phyloP scores from a whole-genome alignment of 768 basidiomycete genomes.

The Termitomyces sp. region DNA sequence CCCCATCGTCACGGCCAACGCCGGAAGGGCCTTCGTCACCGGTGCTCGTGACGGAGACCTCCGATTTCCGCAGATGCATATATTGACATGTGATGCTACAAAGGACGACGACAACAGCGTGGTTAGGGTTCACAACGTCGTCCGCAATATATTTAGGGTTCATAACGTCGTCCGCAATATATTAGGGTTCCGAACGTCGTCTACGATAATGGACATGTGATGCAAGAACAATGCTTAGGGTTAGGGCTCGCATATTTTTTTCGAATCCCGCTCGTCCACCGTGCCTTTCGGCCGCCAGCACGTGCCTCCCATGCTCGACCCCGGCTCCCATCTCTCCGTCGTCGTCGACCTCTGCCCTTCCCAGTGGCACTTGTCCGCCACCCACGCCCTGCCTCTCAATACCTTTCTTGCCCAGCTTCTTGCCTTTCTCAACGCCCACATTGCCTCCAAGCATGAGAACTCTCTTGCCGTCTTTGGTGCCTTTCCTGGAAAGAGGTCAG shows the following conservation, averaged over 20 bases:
- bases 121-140: constrained; percentile 10
- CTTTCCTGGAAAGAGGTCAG: constrained; percentile 75
- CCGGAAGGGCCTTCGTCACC: constrained; percentile 56
- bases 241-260: constrained; percentile 2
- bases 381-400: constrained; percentile 51
- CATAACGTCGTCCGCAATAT: constrained; percentile 9
- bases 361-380: constrained; percentile 78
- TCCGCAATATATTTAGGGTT: constrained; percentile 12
- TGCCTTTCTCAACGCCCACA: constrained; percentile 89
- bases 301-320: constrained; percentile 5
- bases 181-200: constrained; percentile 9
- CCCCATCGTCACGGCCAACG: constrained; percentile 58
- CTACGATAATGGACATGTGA: not conserved
- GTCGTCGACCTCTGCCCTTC: constrained; percentile 83
- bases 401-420: constrained; percentile 82
- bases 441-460: constrained; percentile 90
- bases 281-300: constrained; percentile 3
- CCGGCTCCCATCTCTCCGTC: constrained; percentile 65
- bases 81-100: constrained; percentile 12
- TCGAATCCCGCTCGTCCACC: constrained; percentile 8
- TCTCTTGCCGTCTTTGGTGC: constrained; percentile 91
- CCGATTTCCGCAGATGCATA: constrained; percentile 31
- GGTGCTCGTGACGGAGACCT: constrained; percentile 53
- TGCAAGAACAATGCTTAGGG: too few species aligned
- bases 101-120: not conserved